Evolutionary conservation across 2,329 filamentous ascomycete genomes (phyloP).

Genomic region (Penicillium psychrosexuale): DNA sequence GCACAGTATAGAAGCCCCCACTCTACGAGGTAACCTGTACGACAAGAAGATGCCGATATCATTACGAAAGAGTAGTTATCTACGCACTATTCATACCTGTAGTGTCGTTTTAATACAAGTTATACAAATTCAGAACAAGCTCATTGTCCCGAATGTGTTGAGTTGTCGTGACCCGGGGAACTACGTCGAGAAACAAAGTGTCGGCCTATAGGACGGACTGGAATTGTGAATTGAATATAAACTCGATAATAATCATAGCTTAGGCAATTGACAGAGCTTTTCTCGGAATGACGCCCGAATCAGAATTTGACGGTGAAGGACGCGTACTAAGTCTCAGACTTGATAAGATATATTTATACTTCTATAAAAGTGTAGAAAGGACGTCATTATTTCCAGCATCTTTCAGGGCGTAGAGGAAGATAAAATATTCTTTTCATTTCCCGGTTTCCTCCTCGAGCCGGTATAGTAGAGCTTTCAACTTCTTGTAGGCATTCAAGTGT

Average conservation of each 20-base stretch:
- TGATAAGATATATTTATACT: background rate
- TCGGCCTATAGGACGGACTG: conserved; percentile 5
- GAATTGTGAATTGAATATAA: conserved; percentile 6
- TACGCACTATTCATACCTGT: background rate
- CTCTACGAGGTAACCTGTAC: background rate
- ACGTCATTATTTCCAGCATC: background rate
- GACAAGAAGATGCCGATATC: background rate
- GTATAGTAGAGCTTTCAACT: background rate
- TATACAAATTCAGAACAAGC: background rate
- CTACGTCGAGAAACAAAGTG: background rate
- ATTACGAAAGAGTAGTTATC: background rate
- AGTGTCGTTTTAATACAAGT: background rate
- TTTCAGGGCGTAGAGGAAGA: background rate
- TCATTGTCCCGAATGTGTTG: background rate
- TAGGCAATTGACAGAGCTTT: background rate
- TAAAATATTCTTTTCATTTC: background rate
- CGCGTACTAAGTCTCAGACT: conserved; percentile 1
- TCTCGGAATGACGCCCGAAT: conserved; percentile 13
- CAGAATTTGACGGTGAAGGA: conserved; percentile 10
- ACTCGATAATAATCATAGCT: conserved; percentile 11
- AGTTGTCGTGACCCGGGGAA: background rate
- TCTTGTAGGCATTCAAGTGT: background rate
- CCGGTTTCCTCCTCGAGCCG: background rate
- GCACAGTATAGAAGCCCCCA: background rate
- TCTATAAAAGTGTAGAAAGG: background rate